These are phyloP conservation scores for Botrytis deweyae DNA, from an alignment of 2,329 filamentous ascomycete species.

Conservation along the genomic window DNA sequence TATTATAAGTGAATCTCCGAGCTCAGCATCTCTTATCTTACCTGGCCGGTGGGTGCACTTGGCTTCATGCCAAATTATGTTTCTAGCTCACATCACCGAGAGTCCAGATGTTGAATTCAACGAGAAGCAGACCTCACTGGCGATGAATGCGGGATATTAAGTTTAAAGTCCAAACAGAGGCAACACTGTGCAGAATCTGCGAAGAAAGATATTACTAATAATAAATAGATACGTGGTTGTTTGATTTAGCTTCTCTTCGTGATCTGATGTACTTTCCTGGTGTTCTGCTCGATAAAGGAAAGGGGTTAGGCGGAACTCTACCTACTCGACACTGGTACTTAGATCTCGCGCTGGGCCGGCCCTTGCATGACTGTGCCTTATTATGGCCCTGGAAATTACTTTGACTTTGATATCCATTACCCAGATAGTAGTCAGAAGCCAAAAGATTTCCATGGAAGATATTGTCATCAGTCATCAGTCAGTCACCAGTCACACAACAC, in stretches of 20 bases:
- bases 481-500: background rate
- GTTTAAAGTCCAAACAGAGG: background rate
- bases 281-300: background rate
- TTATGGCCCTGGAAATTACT: background rate
- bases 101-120: background rate
- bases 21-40: background rate
- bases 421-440: background rate
- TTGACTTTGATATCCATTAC: background rate
- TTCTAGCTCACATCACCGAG: background rate
- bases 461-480: too few species aligned
- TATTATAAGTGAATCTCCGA: background rate
- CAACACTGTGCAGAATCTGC: background rate
- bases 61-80: background rate
- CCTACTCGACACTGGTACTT: background rate
- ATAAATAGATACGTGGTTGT: background rate
- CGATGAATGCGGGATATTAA: background rate
- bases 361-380: background rate
- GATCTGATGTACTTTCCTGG: background rate
- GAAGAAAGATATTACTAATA: background rate
- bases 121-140: background rate
- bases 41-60: background rate
- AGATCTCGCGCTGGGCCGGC: background rate
- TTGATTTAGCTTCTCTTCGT: background rate
- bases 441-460: slow-evolving; percentile 6
- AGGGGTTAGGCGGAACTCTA: background rate